Percentiles rank a stretch among this genome's conserved stretches.
Evolutionary conservation across 1,139 yeast species (phyloP).

Genomic region (Taphrina betulina): DNA sequence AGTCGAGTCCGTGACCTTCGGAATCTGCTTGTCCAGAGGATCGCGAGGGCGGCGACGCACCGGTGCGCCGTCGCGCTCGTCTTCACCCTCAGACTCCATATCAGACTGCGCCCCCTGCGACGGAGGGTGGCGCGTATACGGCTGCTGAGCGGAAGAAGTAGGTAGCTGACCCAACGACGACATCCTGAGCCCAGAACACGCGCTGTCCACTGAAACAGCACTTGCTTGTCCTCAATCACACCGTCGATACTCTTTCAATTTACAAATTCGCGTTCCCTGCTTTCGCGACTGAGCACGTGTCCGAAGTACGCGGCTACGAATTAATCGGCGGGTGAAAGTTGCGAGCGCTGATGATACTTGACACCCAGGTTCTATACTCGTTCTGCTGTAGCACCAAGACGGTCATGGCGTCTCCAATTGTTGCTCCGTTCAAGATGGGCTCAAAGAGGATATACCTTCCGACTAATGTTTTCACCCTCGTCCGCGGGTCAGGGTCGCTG

Average conservation of each 20-base stretch:
- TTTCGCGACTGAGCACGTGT: no score
- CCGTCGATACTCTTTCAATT: no score
- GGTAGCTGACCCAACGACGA: conserved; percentile 26
- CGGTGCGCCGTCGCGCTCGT: conserved; percentile 31
- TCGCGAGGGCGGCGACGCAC: conserved; percentile 36
- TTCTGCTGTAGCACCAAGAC: no score
- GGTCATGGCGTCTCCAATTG: conserved; percentile 6
- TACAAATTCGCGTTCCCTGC: conserved; percentile 22
- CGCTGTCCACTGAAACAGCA: no score
- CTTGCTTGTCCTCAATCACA: no score
- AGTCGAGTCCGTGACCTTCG: conserved; percentile 84
- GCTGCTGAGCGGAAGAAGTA: conserved; percentile 24
- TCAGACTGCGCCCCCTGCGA: conserved; percentile 7
- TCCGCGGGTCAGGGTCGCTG: conserved; percentile 37
- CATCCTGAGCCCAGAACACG: no score
- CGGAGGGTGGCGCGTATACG: conserved; percentile 19
- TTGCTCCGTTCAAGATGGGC: conserved; percentile 38
- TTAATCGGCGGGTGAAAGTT: no score
- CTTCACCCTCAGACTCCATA: conserved; percentile 33
- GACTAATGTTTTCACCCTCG: conserved; percentile 36
- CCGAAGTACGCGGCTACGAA: no score
- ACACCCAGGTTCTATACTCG: no score
- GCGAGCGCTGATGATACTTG: no score
- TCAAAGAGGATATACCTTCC: conserved; percentile 39
- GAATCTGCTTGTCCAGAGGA: conserved; percentile 50